Evolutionary conservation across 495 filamentous ascomycete species (phyloP).

Genomic region (Neurospora sp.): DNA sequence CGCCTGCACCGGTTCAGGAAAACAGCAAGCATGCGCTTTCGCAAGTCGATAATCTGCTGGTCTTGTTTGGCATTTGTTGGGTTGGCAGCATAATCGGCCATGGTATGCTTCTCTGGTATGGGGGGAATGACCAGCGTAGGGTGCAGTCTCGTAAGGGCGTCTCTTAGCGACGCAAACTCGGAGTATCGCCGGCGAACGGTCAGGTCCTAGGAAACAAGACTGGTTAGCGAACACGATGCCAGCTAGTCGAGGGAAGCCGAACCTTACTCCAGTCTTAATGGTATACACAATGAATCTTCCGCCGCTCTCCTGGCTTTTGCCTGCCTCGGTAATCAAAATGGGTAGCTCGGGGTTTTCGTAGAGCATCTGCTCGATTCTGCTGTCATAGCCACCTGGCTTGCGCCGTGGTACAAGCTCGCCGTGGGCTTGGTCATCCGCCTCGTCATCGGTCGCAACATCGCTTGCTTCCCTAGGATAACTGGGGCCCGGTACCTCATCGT

Average conservation of each 20-base stretch:
- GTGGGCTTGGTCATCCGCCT: conserved; percentile 48
- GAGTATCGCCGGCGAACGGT: conserved; percentile 94
- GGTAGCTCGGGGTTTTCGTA: conserved; percentile 86
- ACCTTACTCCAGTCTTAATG: conserved; percentile 79
- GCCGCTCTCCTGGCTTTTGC: conserved; percentile 89
- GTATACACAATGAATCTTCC: conserved; percentile 90
- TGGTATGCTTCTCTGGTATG: conserved; percentile 95
- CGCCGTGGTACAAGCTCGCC: conserved; percentile 40
- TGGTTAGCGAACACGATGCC: conserved; percentile 8
- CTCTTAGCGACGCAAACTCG: conserved; percentile 87
- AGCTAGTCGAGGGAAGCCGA: not conserved
- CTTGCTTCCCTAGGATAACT: conserved; percentile 19
- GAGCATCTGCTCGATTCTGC: conserved; percentile 89
- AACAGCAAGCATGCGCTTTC: conserved; percentile 91
- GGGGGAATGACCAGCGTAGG: conserved; percentile 92
- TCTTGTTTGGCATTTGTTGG: conserved; percentile 98
- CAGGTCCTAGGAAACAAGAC: conserved; percentile 55
- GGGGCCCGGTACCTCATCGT: conserved; percentile 23
- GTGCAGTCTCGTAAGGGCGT: conserved; percentile 80
- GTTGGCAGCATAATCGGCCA: conserved; percentile 97
- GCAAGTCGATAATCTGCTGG: conserved; percentile 84
- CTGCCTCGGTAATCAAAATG: conserved; percentile 85
- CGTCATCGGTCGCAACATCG: conserved; percentile 29
- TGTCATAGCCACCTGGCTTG: conserved; percentile 82
- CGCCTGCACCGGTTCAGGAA: conserved; percentile 86